Base-by-base conservation (phyloP, 176 grass and related monocot genomes). In the Zoysia pacifica region DNA sequence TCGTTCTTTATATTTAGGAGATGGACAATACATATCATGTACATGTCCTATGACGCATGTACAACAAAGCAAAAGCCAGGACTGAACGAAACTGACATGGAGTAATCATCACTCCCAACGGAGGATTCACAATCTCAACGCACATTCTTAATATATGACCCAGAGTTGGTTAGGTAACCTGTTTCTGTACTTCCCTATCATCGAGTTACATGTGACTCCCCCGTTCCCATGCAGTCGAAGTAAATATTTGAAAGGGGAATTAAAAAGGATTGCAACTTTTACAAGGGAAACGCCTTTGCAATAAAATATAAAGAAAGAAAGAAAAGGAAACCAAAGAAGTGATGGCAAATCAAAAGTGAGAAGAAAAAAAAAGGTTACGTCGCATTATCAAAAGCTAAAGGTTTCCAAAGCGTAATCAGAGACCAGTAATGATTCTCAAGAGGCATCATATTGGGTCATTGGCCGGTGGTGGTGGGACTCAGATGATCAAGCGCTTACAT, bases 311-410 rank as follows among this genome's bases (percentile, higher is more conserved):
- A 67, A 73, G 43, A 85, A 62, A 43, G 11, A 78, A 54, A 48
- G 19, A 60, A 81, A 64, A 81, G 9, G 40, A 62, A 52, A 61
- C 7, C 43, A 74, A 73, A 13, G 61, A 79, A 81, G 35, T 42
- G 71, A 67, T 18, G 60, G 50, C 64, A 37, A 76, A 44, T 47
- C 7, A 62, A 75, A 75, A 67, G 71, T 10, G 40, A 14, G 46
- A n/a, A 47, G 16, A 86, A 81, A 28, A 28, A 28, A 28, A 0
- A 86, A 85, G 44, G 83, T 20, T 43, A 42, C 74, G 78, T 86
- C 86, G 73, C 83, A 86, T 82, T 90, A 78, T 43, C 74, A 74
- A 90, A 90, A 90, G 83, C 28, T 28, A 61, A 61, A 53, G 7
- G 11, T 74, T 86, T 78, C 66, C 58, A 70, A 62, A 63, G 62